These are phyloP conservation scores for Tulasnella sp. DNA, from an alignment of 768 basidiomycete species.

Conservation along the genomic window DNA sequence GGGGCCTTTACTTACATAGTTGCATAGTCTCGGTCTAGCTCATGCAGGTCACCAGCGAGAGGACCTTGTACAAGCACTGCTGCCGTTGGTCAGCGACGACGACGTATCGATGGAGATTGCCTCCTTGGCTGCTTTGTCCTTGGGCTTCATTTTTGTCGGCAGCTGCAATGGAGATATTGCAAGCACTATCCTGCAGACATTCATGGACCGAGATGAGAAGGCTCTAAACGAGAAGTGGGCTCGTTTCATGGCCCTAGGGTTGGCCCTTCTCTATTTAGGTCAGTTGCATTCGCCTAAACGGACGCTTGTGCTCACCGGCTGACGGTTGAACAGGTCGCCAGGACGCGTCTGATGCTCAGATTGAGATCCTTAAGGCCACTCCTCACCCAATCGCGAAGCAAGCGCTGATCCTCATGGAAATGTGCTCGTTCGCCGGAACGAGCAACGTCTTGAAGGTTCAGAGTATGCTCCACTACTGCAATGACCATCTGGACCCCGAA, in stretches of 20 bases:
- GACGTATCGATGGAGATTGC: slow-evolving; percentile 78
- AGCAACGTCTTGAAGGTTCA: slow-evolving; percentile 93
- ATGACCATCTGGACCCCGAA: slow-evolving; percentile 70
- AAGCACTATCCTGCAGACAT: slow-evolving; percentile 73
- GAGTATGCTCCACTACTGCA: slow-evolving; percentile 82
- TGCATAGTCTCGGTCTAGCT: slow-evolving; percentile 66
- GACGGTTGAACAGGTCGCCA: slow-evolving; percentile 54
- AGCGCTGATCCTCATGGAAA: slow-evolving; percentile 84
- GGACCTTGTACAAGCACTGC: slow-evolving; percentile 65
- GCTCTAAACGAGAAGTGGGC: slow-evolving; percentile 89
- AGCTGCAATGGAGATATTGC: slow-evolving; percentile 91
- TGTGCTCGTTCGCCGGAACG: slow-evolving; percentile 89
- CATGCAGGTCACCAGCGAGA: slow-evolving; percentile 90
- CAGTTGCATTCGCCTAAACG: slow-evolving; percentile 16
- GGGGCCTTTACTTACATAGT: neutral
- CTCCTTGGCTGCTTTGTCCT: slow-evolving; percentile 70
- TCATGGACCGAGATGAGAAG: slow-evolving; percentile 67
- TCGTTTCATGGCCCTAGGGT: slow-evolving; percentile 75
- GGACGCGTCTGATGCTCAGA: slow-evolving; percentile 85
- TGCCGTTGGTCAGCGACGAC: slow-evolving; percentile 77
- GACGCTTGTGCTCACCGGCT: neutral
- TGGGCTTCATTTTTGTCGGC: slow-evolving; percentile 93
- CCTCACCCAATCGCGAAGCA: slow-evolving; percentile 86
- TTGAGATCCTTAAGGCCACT: slow-evolving; percentile 87
- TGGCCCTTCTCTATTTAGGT: slow-evolving; percentile 90